A percentile compares a stretch with the other conserved stretches of the same genome.
Conservation (phyloP, 2,329 filamentous ascomycete genomes). For the Fusarium guadeloupense region DNA sequence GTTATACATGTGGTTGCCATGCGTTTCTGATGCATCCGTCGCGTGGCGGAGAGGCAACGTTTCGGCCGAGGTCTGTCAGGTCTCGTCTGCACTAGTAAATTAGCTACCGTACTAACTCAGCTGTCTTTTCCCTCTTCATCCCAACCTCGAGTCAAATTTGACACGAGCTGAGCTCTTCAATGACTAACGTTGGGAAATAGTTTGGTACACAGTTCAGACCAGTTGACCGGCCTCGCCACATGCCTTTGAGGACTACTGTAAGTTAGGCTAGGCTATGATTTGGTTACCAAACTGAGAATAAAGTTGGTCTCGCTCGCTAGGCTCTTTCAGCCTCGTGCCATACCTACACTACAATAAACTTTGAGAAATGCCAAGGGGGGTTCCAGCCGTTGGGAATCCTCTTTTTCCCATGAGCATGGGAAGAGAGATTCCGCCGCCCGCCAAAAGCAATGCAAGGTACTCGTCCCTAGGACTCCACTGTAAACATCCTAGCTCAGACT, state of each 20-base stretch:
- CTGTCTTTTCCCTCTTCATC: background rate
- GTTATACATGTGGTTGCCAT: slow-evolving; percentile 25
- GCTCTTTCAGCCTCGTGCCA: slow-evolving; percentile 2
- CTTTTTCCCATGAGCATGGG: slow-evolving; percentile 2
- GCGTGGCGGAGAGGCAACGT: background rate
- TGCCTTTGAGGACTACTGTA: background rate
- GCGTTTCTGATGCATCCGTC: slow-evolving; percentile 14
- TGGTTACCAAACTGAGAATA: background rate
- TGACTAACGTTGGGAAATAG: background rate
- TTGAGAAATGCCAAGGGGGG: slow-evolving; percentile 1
- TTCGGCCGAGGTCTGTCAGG: background rate
- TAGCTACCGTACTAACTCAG: background rate
- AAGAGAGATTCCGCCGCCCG: slow-evolving; percentile 19
- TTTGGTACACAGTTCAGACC: background rate
- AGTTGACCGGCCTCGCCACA: background rate
- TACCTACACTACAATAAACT: too few species aligned
- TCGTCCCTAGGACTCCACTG: slow-evolving; percentile 7
- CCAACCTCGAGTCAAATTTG: slow-evolving; percentile 3
- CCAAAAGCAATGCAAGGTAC: slow-evolving; percentile 22
- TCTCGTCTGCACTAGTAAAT: background rate
- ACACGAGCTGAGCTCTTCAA: background rate
- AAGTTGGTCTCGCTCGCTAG: slow-evolving; percentile 5
- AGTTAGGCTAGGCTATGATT: background rate
- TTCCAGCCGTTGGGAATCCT: background rate
- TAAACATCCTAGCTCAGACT: slow-evolving; percentile 7